Evolutionary conservation across 805 yeast genomes (phyloP), one percentile per base, ranked within the genome.

Genomic region (Brettanomyces bruxellensis): DNA sequence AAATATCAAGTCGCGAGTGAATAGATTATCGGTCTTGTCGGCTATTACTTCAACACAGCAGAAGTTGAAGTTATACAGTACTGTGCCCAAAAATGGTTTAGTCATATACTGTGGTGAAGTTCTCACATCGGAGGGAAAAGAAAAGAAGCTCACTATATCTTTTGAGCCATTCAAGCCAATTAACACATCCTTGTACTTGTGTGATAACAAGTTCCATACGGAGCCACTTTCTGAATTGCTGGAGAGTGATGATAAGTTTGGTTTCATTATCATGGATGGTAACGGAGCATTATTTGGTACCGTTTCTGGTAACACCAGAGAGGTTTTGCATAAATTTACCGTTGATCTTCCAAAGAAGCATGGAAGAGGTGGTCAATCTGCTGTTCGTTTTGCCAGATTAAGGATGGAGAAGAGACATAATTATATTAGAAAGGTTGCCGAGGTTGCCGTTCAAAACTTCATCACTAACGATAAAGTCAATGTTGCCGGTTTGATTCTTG

Each of bases 331-430:
- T 69, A 93, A 93, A 69, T 93, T 93, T 70, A 85, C 89, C 2
- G 99, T 93, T 47, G 99, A 93, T 68, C 75, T 93, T 59, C 99
- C 99, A 59, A 93, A 93, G 75, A 93, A 93, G 87, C 99, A 93
- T 76, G 99, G 99, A 62, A 86, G 99, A 78, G 99, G 99, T 86
- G 99, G 99, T 84, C 99, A 93, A 74, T 93, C 99, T 52, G 99
- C 99, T 40, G 66, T 93, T 57, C 98, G 99, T 87, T 93, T 93
- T 75, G 83, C 97, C 25, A 90, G 99, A 77, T 77, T 93, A 68
- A 86, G 99, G 78, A 99, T 93, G 59, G 99, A 93, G 71, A 93
- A 93, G 68, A 88, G 99, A 75, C 99, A 93, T 69, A 93, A 93
- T 68, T 93, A 93, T 71, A 95, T 93, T 51, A 81, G 99, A 71